Conservation (phyloP, 352 stramenopile species). For the Halophytophthora batemanensis region DNA sequence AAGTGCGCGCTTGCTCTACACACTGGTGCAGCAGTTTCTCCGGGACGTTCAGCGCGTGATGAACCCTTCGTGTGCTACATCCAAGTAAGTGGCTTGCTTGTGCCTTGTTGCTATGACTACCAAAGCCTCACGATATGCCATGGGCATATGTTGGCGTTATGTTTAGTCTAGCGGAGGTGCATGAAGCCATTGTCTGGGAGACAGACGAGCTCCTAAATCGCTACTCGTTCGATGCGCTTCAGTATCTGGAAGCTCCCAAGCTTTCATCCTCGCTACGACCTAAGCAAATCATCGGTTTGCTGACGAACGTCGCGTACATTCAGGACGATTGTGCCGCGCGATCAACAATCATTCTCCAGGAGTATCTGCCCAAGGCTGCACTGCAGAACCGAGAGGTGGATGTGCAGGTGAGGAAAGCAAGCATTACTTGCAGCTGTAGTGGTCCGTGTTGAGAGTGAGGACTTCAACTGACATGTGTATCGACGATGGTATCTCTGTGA, state of each 20-base stretch:
- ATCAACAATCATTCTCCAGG: slow-evolving; percentile 48
- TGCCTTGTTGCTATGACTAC: slow-evolving; percentile 3
- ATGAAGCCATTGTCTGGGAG: slow-evolving; percentile 54
- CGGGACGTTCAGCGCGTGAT: slow-evolving; percentile 74
- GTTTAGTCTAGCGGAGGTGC: slow-evolving; percentile 60
- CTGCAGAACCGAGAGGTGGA: slow-evolving; percentile 43
- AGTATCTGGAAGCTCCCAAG: slow-evolving; percentile 66
- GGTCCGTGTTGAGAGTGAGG: no score
- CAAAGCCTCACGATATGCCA: slow-evolving; percentile 2
- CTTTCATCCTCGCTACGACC: slow-evolving; percentile 50
- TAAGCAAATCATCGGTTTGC: slow-evolving; percentile 64
- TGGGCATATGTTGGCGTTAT: no score
- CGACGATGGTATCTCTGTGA: background rate
- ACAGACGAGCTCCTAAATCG: slow-evolving; percentile 59
- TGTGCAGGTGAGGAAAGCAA: slow-evolving; percentile 30
- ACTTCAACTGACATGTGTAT: no score
- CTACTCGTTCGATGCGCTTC: slow-evolving; percentile 55
- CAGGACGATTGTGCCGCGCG: slow-evolving; percentile 57
- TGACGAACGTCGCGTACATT: slow-evolving; percentile 72
- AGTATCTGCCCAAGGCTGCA: slow-evolving; percentile 46
- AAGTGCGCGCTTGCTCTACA: slow-evolving; percentile 75
- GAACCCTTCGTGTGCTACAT: slow-evolving; percentile 78
- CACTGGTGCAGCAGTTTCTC: slow-evolving; percentile 78
- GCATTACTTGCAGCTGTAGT: no score
- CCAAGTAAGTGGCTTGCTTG: slow-evolving; percentile 37